Conservation (phyloP, 331 rosid species). For the Telfairia occidentalis region DNA sequence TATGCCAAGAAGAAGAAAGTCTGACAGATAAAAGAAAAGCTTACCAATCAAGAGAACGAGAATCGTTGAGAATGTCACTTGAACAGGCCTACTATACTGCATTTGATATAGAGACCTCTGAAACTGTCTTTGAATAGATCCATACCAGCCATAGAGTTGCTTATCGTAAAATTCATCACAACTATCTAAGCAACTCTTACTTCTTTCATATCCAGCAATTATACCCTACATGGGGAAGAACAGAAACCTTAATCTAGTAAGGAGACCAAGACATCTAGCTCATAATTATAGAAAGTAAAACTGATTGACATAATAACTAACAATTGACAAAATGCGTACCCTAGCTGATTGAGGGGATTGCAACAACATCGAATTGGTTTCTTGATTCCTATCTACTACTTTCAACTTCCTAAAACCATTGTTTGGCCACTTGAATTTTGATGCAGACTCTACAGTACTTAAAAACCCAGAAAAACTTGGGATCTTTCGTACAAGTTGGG, state of each 20-base stretch:
- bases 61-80: constrained; percentile 39
- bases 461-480: constrained; percentile 76
- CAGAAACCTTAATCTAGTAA: constrained; percentile 11
- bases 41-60: constrained; percentile 70
- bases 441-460: constrained; percentile 47
- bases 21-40: constrained; percentile 17
- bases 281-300: background rate
- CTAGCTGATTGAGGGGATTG: constrained; percentile 36
- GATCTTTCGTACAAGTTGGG: constrained; percentile 55
- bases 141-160: constrained; percentile 82
- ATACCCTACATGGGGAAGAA: constrained; percentile 30
- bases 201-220: constrained; percentile 37
- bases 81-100: constrained; percentile 70
- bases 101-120: constrained; percentile 84
- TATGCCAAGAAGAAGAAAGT: background rate
- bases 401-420: constrained; percentile 73
- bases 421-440: constrained; percentile 67
- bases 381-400: constrained; percentile 36
- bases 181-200: constrained; percentile 54
- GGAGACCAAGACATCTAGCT: background rate
- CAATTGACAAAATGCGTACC: constrained; percentile 34
- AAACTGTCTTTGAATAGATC: constrained; percentile 71
- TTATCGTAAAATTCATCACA: constrained; percentile 61
- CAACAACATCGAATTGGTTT: constrained; percentile 28
- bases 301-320: background rate